Base-by-base conservation (phyloP, 2,329 filamentous ascomycete species). In the Zasmidium citrigriseum region DNA sequence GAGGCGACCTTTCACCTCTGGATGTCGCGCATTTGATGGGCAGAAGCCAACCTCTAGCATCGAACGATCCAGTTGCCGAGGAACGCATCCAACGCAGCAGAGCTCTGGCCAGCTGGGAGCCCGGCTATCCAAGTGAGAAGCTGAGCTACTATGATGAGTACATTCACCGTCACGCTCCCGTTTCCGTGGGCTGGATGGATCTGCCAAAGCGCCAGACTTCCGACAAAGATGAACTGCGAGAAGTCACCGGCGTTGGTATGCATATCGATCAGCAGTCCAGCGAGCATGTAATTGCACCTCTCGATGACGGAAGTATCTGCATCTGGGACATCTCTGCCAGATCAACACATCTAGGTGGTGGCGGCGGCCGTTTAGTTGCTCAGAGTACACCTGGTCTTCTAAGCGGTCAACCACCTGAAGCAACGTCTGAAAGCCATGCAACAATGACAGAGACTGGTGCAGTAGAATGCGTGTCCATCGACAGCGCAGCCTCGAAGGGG, bases 71-170 rank as follows among this genome's bases (percentile, higher is more conserved):
- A 23, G 55, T 38, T 4, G 57, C 53, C 11, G 58, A 63, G 21
- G 67, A 64, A 14, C 57, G 58, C 24, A 49, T 54, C 4, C 68
- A 68, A 46, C 58, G 64, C 9, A 75, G 78, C 21, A 82, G 86
- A 51, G 83, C 90, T 57, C 78, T 89, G 69, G 87, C 87, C 3
- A 91, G 91, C 65, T 96, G 92, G 92, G 91, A 96, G 66, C 90
- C 90, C 0, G 85, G 85, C 0, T 91, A 89, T 63, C 84, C 86
- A 0, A 78, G 76, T 3, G 92, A 97, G 75, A 80, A 79, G 44
- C 81, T 93, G 20, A 86, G 89, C 50, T 97, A 91, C 89, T 96
- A 96, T 72, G 84, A 89, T 55, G 93, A 97, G 73, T 96, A 92
- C 70, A 88, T 96, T 62, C 90, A 93, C 54, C 83, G 93, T 29